phyloP scores from a whole-genome alignment of 148 eudicot genomes.

The Cornus suecica region DNA sequence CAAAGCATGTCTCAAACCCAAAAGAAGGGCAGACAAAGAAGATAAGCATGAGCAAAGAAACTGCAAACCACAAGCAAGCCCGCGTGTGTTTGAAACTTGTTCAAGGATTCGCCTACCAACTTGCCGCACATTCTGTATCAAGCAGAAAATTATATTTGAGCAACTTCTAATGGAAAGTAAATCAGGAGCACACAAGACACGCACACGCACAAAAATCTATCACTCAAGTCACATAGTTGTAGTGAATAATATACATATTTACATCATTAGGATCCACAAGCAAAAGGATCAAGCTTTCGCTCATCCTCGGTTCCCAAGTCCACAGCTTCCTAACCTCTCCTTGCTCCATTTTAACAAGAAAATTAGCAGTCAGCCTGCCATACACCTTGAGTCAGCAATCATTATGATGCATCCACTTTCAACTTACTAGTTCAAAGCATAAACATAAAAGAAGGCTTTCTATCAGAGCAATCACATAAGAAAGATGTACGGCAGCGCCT shows the following conservation, averaged over 20 bases:
- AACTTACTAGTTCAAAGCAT: neutral
- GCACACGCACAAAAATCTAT: neutral
- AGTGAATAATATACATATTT: slow-evolving; percentile 17
- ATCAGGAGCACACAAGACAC: neutral
- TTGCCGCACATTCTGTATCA: slow-evolving; percentile 81
- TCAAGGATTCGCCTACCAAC: slow-evolving; percentile 79
- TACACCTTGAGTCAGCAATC: slow-evolving; percentile 12
- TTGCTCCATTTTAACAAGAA: slow-evolving; percentile 63
- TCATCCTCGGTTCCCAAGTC: slow-evolving; percentile 94
- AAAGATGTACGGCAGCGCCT: neutral
- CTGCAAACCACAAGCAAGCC: slow-evolving; percentile 80
- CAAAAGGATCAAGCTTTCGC: slow-evolving; percentile 82
- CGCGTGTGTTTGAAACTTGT: slow-evolving; percentile 67
- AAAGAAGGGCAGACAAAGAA: slow-evolving; percentile 55
- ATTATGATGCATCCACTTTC: slow-evolving; percentile 4
- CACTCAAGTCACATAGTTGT: slow-evolving; percentile 7
- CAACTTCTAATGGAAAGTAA: slow-evolving; percentile 10
- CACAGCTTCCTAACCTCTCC: slow-evolving; percentile 68
- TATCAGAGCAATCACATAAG: neutral
- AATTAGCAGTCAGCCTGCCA: slow-evolving; percentile 74
- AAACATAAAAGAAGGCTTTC: neutral
- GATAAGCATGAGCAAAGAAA: slow-evolving; percentile 70
- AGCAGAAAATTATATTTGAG: slow-evolving; percentile 20
- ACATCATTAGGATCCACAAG: slow-evolving; percentile 96
- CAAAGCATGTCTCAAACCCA: slow-evolving; percentile 78